Base-by-base conservation (phyloP, 2,329 filamentous ascomycete species). In the Clonostachys sp. region DNA sequence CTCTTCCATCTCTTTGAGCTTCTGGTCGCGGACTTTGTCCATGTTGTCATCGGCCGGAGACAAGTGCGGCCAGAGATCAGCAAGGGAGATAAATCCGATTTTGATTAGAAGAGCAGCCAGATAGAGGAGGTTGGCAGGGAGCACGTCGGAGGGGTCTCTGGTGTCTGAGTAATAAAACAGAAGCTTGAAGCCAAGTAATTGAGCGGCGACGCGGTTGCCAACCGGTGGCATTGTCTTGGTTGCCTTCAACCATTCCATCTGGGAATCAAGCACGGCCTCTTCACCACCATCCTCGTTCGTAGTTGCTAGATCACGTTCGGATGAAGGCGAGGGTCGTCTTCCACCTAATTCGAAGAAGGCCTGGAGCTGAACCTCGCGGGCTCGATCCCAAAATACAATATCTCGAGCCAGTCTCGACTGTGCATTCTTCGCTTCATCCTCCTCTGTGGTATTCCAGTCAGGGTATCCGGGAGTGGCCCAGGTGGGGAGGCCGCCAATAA, bases 111-210 rank as follows among this genome's bases (percentile, higher is more conserved):
- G 78, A 2, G 94, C 91, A 0, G 91, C 87, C 16, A 99, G 79
- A 55, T 94, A 95, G 33, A 97, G 89, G 4, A 99, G 76, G 57
- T 99, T 99, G 38, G 94, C 89, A 0, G 94, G 94, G 3, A 97
- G 75, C 4, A 84, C 77, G 58, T 97, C 94, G 2, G 79, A 73
- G 46, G 84, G 78, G 50, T 89, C 83, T 48, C 92, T 82, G 35
- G 87, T 84, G 30, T 84, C 75, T 0, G 90, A 95, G 39, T 89
- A 87, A 61, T 99, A 99, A 65, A 96, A 99, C 13, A 89, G 88
- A 45, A 99, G 79, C 67, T 99, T 99, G 77, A 99, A 99, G 5
- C 94, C 94, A 13, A 99, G 83, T 5, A 99, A 78, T 63, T 97
- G 94, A 33, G 95, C 95, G 2, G 94, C 94, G 50, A 95, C 89